Base-by-base conservation (phyloP, 1,139 yeast genomes). In the Hyphopichia pseudoburtonii region DNA sequence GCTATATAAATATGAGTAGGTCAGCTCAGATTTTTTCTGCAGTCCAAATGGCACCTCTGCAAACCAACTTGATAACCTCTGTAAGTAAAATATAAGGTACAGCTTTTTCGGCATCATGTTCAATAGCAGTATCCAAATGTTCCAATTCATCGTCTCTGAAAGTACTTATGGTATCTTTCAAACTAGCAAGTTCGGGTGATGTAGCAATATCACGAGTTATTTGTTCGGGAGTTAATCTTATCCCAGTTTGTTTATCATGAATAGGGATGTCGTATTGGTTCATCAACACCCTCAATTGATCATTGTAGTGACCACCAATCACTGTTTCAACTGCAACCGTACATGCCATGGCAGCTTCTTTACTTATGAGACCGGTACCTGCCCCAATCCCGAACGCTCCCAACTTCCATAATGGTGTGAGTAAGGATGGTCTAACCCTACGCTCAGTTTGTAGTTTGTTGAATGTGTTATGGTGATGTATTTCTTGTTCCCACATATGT, bases 261-360 rank as follows among this genome's bases (percentile, higher is more conserved):
- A 70, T 65, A 3, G 76, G 71, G 14, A 74, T 57, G 29, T 70
- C 63, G 47, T 70, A 82, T 46, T 82, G 83, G 49, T 79, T 80
- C 63, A 75, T 71, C 39, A 92, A 66, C 38, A 83, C 81, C 38
- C 99, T 70, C 45, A 92, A 67, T 60, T 92, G 99, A 44, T 83
- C 82, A 54, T 94, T 92, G 64, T 92, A 92, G 59, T 92, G 99
- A 1, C 87, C 86, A 2, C 98, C 99, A 60, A 92, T 94, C 2
- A 94, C 97, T 0, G 98, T 94, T 62, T 92, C 99, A 1, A 92
- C 98, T 0, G 98, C 98, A 43, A 90, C 97, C 0, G 99, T 92
- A 56, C 99, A 94, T 1, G 98, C 98, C 99, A 92, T 92, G 2
- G 98, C 98, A 1, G 97, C 97, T 57, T 92, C 96, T 53, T 88